Evolutionary conservation across 2,329 filamentous ascomycete species (phyloP).

Genomic region (Talaromyces sp.): DNA sequence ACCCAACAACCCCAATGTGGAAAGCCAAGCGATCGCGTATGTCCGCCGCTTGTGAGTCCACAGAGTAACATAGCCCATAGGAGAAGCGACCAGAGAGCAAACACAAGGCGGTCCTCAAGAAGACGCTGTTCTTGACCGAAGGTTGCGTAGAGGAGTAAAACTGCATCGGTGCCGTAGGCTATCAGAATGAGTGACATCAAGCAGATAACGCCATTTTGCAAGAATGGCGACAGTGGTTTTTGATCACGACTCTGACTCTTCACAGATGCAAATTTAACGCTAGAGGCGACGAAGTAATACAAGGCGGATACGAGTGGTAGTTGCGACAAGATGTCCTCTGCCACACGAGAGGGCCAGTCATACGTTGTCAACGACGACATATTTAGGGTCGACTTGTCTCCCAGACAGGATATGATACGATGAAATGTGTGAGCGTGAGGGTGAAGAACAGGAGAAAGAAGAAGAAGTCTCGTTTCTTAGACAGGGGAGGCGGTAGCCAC

Average conservation of each 20-base stretch:
- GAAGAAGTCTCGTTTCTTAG: neutral
- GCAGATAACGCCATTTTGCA: constrained; percentile 30
- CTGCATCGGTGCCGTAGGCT: constrained; percentile 27
- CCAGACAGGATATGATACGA: neutral
- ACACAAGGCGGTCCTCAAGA: constrained; percentile 7
- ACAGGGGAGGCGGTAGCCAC: neutral
- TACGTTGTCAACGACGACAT: neutral
- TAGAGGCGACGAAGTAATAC: constrained; percentile 50
- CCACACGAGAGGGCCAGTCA: constrained; percentile 1
- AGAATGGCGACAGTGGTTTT: constrained; percentile 32
- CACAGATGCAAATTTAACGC: constrained; percentile 51
- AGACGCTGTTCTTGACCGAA: neutral
- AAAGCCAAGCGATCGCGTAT: constrained; percentile 49
- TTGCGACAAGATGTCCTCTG: constrained; percentile 1
- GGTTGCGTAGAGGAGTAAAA: constrained; percentile 12
- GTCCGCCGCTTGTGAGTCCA: constrained; percentile 46
- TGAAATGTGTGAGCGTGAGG: neutral
- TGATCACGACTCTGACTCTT: constrained; percentile 26
- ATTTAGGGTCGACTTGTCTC: neutral
- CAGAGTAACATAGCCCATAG: constrained; percentile 58
- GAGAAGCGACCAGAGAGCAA: constrained; percentile 36
- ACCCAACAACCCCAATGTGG: constrained; percentile 60
- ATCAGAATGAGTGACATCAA: constrained; percentile 28
- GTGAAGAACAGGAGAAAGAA: neutral
- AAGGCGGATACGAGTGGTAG: constrained; percentile 4